Evolutionary conservation across 306 rosid genomes (phyloP).

Genomic region (Cucurbita argyrosperma): DNA sequence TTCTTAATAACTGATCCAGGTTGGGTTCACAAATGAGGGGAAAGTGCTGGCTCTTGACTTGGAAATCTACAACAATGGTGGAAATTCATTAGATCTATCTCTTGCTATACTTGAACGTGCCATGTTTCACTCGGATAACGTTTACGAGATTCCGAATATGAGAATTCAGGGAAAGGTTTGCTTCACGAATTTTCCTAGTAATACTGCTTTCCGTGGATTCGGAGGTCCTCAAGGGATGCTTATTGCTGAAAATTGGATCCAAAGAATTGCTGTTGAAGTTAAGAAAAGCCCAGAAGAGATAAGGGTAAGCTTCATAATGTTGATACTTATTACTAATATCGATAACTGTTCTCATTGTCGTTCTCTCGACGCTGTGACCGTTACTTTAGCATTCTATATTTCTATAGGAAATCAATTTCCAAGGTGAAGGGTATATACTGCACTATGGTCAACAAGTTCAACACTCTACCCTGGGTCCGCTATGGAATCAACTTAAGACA

Average conservation of each 20-base stretch:
- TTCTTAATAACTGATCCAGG: conserved; percentile 26
- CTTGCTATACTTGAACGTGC: conserved; percentile 88
- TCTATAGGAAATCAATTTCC: conserved; percentile 75
- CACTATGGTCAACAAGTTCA: conserved; percentile 73
- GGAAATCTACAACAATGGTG: conserved; percentile 75
- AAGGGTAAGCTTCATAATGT: conserved; percentile 34
- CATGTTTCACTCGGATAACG: conserved; percentile 88
- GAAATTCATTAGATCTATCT: conserved; percentile 83
- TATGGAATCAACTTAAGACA: conserved; percentile 64
- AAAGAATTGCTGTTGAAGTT: conserved; percentile 68
- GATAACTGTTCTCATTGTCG: background rate
- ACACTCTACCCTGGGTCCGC: conserved; percentile 53
- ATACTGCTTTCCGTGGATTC: conserved; percentile 96
- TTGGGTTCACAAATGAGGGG: conserved; percentile 89
- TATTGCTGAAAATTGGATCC: conserved; percentile 87
- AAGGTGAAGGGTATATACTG: conserved; percentile 64
- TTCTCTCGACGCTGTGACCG: background rate
- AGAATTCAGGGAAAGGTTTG: conserved; percentile 70
- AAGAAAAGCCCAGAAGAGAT: conserved; percentile 74
- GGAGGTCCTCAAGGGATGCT: conserved; percentile 99
- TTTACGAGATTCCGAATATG: conserved; percentile 88
- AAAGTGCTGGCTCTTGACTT: conserved; percentile 78
- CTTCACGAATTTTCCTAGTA: conserved; percentile 72
- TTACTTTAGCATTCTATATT: conserved; percentile 9
- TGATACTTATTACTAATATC: background rate